Evolutionary conservation across 106 monocot species (phyloP), one percentile per base, ranked within the genome.

Genomic region (Dioscorea zingiberensis): DNA sequence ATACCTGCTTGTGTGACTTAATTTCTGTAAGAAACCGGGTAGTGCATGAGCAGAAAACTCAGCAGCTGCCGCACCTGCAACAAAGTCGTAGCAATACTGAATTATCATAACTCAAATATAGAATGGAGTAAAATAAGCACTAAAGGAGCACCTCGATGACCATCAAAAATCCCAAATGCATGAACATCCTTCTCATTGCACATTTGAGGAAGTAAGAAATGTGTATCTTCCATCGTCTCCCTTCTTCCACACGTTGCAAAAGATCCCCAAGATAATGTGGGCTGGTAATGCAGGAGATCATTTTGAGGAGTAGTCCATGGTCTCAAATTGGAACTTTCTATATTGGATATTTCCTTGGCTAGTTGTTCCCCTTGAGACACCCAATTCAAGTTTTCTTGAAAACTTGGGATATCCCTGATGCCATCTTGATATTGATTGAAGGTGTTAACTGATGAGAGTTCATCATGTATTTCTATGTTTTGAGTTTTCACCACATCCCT

Each of bases 141-240:
- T 21, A 17, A 44, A 71, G 13, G 23, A 12, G 59, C 56, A 98
- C 93, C 98, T 84, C 98, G 74, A 74, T 98, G 98, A 47, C 89
- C 98, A 84, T 98, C 93, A 76, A 89, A 93, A 76, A 98, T 87
- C 26, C 98, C 98, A 78, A 98, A 89, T 13, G 76, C 62, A 80
- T 86, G 75, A 26, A 84, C 58, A 54, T 84, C 77, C 58, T 84
- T 72, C 59, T 84, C 70, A 66, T 78, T 73, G 65, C 84, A 82
- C 70, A 98, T 70, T 47, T 78, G 68, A 32, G 98, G 89, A 73
- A 84, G 79, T 81, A 98, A 72, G 74, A 98, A 93, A 61, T 93
- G 92, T 64, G 89, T 78, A 79, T 93, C 98, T 77, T 98, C 98
- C 98, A 98, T 98, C 21, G 67, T 89, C 75, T 92, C 98, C 69